Conservation (phyloP, 768 basidiomycete species). For the Pleurotus salmoneostramineus region DNA sequence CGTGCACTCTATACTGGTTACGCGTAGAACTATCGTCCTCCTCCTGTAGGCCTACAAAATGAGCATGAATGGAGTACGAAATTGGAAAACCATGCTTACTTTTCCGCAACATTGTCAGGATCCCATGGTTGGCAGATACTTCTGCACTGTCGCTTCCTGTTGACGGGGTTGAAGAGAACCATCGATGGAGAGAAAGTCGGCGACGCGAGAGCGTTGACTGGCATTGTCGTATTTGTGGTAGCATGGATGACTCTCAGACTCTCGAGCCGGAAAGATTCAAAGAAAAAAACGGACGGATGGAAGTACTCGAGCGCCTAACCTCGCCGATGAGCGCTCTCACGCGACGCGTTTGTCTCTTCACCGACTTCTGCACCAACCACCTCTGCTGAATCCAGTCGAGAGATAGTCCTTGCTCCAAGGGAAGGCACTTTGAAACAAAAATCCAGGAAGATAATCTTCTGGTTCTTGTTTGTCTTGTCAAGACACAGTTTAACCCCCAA, state of each 20-base stretch:
- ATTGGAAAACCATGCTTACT: conserved; percentile 25
- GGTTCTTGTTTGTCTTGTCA: too few species aligned
- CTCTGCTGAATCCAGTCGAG: too few species aligned
- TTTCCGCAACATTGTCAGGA: conserved; percentile 35
- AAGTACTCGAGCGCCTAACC: too few species aligned
- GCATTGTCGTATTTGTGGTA: conserved; percentile 1
- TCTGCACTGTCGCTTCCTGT: neutral
- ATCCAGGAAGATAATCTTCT: too few species aligned
- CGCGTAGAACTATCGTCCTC: conserved; percentile 29
- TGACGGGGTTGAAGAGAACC: neutral
- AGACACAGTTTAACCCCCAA: neutral
- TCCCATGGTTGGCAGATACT: conserved; percentile 27
- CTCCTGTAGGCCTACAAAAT: conserved; percentile 33
- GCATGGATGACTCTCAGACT: neutral
- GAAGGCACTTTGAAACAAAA: too few species aligned
- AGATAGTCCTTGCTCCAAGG: too few species aligned
- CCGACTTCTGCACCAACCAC: too few species aligned
- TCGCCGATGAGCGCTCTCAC: neutral
- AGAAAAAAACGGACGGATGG: neutral
- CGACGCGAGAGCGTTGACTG: neutral
- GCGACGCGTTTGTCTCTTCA: too few species aligned
- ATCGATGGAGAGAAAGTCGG: neutral
- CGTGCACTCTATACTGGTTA: conserved; percentile 48
- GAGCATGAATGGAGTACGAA: neutral
- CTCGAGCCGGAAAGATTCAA: neutral